Conservation (phyloP, 2,329 filamentous ascomycete species). For the Leptodontidium sp. region DNA sequence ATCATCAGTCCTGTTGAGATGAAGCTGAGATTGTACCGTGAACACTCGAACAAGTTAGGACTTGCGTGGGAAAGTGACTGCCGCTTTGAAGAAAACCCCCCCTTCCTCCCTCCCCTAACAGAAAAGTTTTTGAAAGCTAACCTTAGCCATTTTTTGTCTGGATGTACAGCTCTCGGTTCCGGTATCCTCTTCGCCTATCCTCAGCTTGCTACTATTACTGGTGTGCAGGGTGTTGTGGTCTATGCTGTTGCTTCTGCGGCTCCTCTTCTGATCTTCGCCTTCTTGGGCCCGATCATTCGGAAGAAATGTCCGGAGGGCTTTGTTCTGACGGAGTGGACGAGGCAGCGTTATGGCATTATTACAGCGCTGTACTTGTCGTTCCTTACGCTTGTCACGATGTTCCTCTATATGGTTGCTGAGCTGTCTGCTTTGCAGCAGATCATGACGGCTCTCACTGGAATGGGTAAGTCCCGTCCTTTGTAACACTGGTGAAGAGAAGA, state of each 20-base stretch:
- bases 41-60: constrained; percentile 99
- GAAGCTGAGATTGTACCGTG: constrained; percentile 96
- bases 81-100: constrained; percentile 67
- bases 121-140: constrained; percentile 52
- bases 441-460: constrained; percentile 74
- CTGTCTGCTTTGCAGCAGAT: constrained; percentile 84
- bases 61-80: constrained; percentile 98
- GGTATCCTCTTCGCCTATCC: constrained; percentile 86
- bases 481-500: not conserved
- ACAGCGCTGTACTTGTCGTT: constrained; percentile 78
- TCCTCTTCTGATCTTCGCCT: constrained; percentile 78
- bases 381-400: constrained; percentile 81
- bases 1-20: constrained; percentile 48
- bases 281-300: constrained; percentile 78
- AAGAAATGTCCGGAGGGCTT: constrained; percentile 84
- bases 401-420: constrained; percentile 88
- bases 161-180: constrained; percentile 75
- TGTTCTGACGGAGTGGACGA: constrained; percentile 84
- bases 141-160: constrained; percentile 42
- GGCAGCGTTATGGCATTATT: constrained; percentile 76
- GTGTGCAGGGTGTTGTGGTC: constrained; percentile 79
- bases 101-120: constrained; percentile 41
- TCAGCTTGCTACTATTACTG: constrained; percentile 79
- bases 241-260: constrained; percentile 78
- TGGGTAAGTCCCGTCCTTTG: constrained; percentile 49